Evolutionary conservation across 148 eudicot species (phyloP), one percentile per base, ranked within the genome.

Genomic region (Rhododendron griersonianum): DNA sequence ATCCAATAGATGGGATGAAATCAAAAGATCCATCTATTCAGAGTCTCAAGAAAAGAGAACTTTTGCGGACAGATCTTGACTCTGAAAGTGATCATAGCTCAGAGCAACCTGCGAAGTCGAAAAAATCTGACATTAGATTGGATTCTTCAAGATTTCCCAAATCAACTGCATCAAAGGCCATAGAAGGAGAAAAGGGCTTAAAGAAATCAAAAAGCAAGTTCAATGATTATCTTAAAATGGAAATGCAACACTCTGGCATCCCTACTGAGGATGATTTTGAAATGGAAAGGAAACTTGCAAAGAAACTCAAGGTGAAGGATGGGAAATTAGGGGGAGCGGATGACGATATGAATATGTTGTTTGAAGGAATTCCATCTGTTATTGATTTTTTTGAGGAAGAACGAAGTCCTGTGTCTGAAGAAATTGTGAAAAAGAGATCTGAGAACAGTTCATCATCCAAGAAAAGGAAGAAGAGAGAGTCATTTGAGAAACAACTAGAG

Each of bases 261-360:
- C 90, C 94, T 33, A 89, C 91, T 65, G 92, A 90, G 79, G 95
- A 92, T 80, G 99, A 94, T 88, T 69, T 91, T 87, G 89, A 89
- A 80, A 80, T 89, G 81, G 95, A 95, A 88, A 89, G 88, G 88
- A 95, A 89, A 88, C 89, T 95, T 87, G 95, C 93, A 7, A 94
- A 96, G 88, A 95, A 91, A 85, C 91, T 95, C 55, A 93, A 92
- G 75, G 88, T 93, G 87, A 94, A 93, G 88, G 86, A 86, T n/a
- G 94, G 95, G 83, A 95, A 89, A 83, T 86, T 94, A 84, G 75
- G 82, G 41, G 89, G 89, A 19, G 91, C 80, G 83, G 92, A 86
- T 84, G 94, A 94, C 88, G 95, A 87, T 59, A 84, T 95, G 39
- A 81, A 87, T 82, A 41, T 78, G 19, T 86, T 94, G 65, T 78